phyloP scores from a whole-genome alignment of 805 yeast genomes.

The Pichia gijzeniarum region DNA sequence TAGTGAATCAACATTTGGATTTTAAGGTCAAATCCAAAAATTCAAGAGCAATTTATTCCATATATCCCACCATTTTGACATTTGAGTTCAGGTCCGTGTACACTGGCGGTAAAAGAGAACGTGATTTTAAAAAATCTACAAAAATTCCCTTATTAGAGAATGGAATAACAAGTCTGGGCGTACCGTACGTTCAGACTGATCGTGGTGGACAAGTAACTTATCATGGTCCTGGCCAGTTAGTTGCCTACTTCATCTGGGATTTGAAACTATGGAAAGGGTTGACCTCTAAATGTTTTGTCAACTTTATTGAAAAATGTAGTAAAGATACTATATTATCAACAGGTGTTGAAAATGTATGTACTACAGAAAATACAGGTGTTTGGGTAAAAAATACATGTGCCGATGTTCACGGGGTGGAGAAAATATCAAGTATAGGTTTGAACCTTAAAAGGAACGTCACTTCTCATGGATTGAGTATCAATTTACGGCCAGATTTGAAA shows the following conservation, averaged over 20 bases:
- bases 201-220: slow-evolving; percentile 96
- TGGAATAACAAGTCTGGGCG: slow-evolving; percentile 27
- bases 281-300: slow-evolving; percentile 46
- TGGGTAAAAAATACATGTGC: slow-evolving; percentile 44
- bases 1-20: slow-evolving; percentile 49
- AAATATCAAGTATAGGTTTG: slow-evolving; percentile 87
- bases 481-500: slow-evolving; percentile 65
- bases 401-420: slow-evolving; percentile 29
- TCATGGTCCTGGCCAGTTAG: slow-evolving; percentile 95
- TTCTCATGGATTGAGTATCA: slow-evolving; percentile 84
- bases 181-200: slow-evolving; percentile 66
- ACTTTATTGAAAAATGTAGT: slow-evolving; percentile 35
- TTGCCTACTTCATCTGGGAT: slow-evolving; percentile 74
- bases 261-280: slow-evolving; percentile 50
- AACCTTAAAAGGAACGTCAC: slow-evolving; percentile 80
- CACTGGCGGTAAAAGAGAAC: slow-evolving; percentile 87
- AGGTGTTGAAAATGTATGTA: slow-evolving; percentile 37
- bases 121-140: slow-evolving; percentile 17
- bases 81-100: slow-evolving; percentile 83
- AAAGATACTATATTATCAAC: slow-evolving; percentile 26
- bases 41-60: slow-evolving; percentile 26
- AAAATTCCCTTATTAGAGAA: background rate
- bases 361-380: slow-evolving; percentile 78
- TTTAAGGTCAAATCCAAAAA: slow-evolving; percentile 20
- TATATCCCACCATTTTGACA: slow-evolving; percentile 64